phyloP scores from a whole-genome alignment of 805 yeast genomes.

The Candida boleticola region DNA sequence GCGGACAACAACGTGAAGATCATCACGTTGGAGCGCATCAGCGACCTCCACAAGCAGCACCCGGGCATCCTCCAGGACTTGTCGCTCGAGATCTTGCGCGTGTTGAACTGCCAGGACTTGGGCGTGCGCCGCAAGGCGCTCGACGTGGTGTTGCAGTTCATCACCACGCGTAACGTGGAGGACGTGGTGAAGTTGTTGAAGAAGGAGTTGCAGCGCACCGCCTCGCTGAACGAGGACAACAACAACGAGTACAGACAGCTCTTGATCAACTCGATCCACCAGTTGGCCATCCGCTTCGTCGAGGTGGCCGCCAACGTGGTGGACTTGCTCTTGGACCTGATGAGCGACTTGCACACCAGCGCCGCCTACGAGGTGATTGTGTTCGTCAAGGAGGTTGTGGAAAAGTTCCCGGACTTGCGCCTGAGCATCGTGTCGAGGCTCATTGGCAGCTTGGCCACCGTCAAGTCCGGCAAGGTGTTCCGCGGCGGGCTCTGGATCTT shows the following conservation, averaged over 20 bases:
- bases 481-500: conserved; percentile 94
- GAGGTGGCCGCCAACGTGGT: conserved; percentile 93
- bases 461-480: conserved; percentile 85
- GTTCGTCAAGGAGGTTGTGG: conserved; percentile 94
- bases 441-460: conserved; percentile 56
- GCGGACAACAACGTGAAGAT: conserved; percentile 94
- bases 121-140: conserved; percentile 90
- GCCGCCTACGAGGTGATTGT: conserved; percentile 87
- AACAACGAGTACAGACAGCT: conserved; percentile 84
- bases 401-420: conserved; percentile 82
- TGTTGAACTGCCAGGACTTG: conserved; percentile 82
- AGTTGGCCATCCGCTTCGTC: conserved; percentile 80
- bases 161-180: conserved; percentile 86
- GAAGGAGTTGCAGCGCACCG: conserved; percentile 80
- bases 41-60: conserved; percentile 65
- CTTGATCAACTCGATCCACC: conserved; percentile 83
- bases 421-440: conserved; percentile 61
- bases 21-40: conserved; percentile 84
- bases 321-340: conserved; percentile 79
- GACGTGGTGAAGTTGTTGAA: conserved; percentile 89
- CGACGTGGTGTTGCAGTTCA: conserved; percentile 75
- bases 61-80: conserved; percentile 85
- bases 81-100: conserved; percentile 81
- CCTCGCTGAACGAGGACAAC: conserved; percentile 72
- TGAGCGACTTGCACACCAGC: conserved; percentile 77